Evolutionary conservation across 2,329 filamentous ascomycete genomes (phyloP).

Genomic region (Lecanosticta acicola): DNA sequence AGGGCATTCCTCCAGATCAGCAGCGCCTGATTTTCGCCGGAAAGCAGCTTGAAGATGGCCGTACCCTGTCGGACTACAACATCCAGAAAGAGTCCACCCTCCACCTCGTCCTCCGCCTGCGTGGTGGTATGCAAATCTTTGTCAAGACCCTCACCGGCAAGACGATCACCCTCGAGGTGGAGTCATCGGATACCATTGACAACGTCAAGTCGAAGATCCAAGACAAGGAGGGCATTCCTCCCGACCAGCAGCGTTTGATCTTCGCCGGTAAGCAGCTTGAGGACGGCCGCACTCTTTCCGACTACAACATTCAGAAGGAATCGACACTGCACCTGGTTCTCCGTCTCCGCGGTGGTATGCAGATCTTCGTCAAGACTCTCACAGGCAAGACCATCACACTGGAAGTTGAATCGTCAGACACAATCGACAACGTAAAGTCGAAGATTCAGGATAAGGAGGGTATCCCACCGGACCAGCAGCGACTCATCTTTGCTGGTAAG

Average conservation of each 20-base stretch:
- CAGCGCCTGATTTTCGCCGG: constrained; percentile 94
- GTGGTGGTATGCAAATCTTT: constrained; percentile 74
- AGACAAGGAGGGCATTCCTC: constrained; percentile 98
- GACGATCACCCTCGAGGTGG: constrained; percentile 99
- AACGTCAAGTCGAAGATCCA: constrained; percentile 99
- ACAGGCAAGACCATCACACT: constrained; percentile 99
- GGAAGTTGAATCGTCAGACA: constrained; percentile 99
- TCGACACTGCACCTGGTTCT: constrained; percentile 97
- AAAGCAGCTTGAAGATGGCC: constrained; percentile 93
- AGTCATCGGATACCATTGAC: constrained; percentile 98
- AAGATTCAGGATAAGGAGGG: constrained; percentile 99
- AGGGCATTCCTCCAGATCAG: constrained; percentile 92
- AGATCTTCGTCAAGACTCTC: constrained; percentile 63
- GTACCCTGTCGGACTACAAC: constrained; percentile 87
- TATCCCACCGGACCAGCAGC: constrained; percentile 98
- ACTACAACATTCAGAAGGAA: constrained; percentile 99
- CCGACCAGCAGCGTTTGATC: constrained; percentile 97
- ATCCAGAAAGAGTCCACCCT: constrained; percentile 70
- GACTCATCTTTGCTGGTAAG: constrained; percentile 99
- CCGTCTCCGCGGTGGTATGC: constrained; percentile 84
- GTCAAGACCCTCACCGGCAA: constrained; percentile 99
- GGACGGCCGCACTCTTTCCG: constrained; percentile 91
- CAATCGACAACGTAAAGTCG: constrained; percentile 99
- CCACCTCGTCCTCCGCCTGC: constrained; percentile 59
- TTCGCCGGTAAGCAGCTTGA: constrained; percentile 99